Conservation (phyloP, 2,329 filamentous ascomycete species). For the Microascus cirrosus region DNA sequence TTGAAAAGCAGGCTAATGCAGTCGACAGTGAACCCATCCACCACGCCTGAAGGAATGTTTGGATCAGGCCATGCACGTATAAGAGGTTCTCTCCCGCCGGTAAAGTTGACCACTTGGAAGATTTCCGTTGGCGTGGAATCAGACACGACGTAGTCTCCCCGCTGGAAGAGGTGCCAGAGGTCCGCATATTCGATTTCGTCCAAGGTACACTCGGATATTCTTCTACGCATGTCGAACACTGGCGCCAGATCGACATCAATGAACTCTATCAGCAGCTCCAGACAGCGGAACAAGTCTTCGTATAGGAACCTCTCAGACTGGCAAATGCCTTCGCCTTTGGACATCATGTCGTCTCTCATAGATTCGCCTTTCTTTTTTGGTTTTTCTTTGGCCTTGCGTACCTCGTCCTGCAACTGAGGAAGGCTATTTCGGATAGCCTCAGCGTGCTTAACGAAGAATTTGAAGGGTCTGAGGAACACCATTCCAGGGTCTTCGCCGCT, state of each 20-base stretch:
- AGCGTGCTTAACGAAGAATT: slow-evolving; percentile 5
- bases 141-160: slow-evolving; percentile 3
- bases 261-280: slow-evolving; percentile 8
- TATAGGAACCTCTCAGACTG: not conserved
- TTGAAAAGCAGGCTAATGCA: not conserved
- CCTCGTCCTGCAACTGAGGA: not conserved
- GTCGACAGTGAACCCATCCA: not conserved
- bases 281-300: slow-evolving; percentile 2
- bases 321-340: not conserved
- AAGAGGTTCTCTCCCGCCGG: not conserved
- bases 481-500: not conserved
- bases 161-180: slow-evolving; percentile 9
- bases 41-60: not conserved
- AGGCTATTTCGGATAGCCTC: not conserved
- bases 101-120: not conserved
- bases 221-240: slow-evolving; percentile 5
- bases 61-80: no score
- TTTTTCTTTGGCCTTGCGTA: not conserved
- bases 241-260: slow-evolving; percentile 7
- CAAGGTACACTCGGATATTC: slow-evolving; percentile 5
- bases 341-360: not conserved
- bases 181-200: slow-evolving; percentile 7
- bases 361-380: not conserved
- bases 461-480: slow-evolving; percentile 7
- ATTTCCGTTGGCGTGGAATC: not conserved